Base-by-base conservation (phyloP, 441 rosid genomes). In the Metrosideros polymorpha region DNA sequence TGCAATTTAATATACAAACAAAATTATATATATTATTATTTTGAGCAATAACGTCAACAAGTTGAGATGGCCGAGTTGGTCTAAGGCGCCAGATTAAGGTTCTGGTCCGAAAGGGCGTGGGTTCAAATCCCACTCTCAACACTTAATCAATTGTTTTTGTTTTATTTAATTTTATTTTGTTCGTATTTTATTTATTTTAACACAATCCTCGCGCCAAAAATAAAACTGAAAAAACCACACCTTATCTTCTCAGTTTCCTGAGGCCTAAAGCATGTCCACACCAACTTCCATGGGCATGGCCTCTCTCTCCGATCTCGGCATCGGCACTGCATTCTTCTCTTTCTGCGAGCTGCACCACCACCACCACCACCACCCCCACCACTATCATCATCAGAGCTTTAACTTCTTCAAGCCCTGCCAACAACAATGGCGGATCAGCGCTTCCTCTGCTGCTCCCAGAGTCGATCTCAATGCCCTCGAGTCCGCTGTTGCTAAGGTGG, bases 401-500 rank as follows among this genome's bases (percentile, higher is more conserved):
- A 24, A 14, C 24, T n/a, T 82, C 42, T 53, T 27, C 66, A 52
- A 30, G 82, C 0, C 87, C 82, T 39, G 25, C 30, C 79, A 25
- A 47, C 84, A 2, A 17, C 82, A 35, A 85, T 85, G 87, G 87
- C 83, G 42, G 76, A 59, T 82, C 29, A 17, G 77, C 29, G 87
- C 87, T 85, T 82, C 87, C 79, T 82, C 87, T 0, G 82, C 85
- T 9, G 88, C 83, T 0, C 42, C 93, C 6, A 89, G 89, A 45
- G 71, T 93, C 83, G 95, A 93, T 87, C 89, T 93, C 85, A 91
- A 89, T 35, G 47, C 89, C 13, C 97, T 94, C 35, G 89, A 92
- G 86, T 91, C 95, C 79, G 97, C 95, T 89, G 91, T 94, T 56
- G 83, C 84, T 54, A 90, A 92, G 94, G 95, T 66, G 45, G 27